Conservation (phyloP, 2,329 filamentous ascomycete species). For the Teratosphaeria nubilosa region DNA sequence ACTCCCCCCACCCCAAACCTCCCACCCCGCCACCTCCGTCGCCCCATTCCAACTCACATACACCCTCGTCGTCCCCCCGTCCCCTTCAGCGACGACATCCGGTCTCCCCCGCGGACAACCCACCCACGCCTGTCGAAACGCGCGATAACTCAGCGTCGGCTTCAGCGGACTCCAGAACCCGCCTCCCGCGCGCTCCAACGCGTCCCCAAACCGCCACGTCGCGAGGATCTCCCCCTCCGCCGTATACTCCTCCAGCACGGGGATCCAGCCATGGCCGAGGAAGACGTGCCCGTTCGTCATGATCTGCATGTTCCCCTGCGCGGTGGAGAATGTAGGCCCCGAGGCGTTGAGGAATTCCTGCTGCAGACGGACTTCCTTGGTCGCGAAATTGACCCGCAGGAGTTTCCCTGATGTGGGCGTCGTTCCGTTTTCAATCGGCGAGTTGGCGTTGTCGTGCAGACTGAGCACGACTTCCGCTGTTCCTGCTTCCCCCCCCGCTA, state of each 20-base stretch:
- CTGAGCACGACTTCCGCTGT: slow-evolving; percentile 4
- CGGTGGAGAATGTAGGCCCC: slow-evolving; percentile 8
- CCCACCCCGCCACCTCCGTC: slow-evolving; percentile 19
- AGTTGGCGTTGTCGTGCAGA: slow-evolving; percentile 16
- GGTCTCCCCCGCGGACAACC: slow-evolving; percentile 5
- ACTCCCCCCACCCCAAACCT: slow-evolving; percentile 10
- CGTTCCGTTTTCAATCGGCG: slow-evolving; percentile 6
- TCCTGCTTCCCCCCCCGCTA: slow-evolving; percentile 1
- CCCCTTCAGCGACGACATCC: slow-evolving; percentile 2
- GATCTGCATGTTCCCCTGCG: slow-evolving; percentile 14
- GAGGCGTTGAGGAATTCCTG: slow-evolving; percentile 2
- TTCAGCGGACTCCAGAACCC: slow-evolving; percentile 1
- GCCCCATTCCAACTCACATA: slow-evolving; percentile 18
- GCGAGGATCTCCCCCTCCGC: slow-evolving; percentile 7
- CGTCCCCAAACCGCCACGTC: slow-evolving; percentile 9
- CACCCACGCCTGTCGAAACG: slow-evolving; percentile 16
- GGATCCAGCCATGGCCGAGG: slow-evolving; percentile 15
- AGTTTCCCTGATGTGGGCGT: slow-evolving; percentile 9
- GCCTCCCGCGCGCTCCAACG: slow-evolving; percentile 1
- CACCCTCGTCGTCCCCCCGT: no score
- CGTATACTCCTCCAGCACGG: slow-evolving; percentile 15
- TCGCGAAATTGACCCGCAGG: slow-evolving; percentile 7
- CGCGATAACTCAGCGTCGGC: slow-evolving; percentile 11
- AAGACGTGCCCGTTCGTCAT: slow-evolving; percentile 14
- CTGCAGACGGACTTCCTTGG: background rate